Evolutionary conservation across 148 eudicot genomes (phyloP).

Genomic region (Dianthus caryophyllus): DNA sequence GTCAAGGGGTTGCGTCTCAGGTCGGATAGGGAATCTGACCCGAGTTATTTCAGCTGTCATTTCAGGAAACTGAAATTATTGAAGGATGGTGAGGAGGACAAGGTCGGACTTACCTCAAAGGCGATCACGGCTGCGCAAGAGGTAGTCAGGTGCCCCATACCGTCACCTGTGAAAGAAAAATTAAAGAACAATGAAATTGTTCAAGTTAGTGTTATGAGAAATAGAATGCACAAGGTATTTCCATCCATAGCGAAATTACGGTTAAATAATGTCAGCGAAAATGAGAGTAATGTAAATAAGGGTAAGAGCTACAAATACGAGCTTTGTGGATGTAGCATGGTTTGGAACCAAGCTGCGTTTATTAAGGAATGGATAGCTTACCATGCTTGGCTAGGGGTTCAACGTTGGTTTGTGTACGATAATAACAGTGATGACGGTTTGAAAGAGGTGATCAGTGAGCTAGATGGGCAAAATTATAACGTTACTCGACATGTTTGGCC

Average conservation of each 20-base stretch:
- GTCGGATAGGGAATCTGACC: constrained; percentile 58
- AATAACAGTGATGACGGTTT: constrained; percentile 81
- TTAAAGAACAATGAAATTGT: constrained; percentile 34
- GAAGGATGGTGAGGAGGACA: constrained; percentile 10
- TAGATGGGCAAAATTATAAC: constrained; percentile 52
- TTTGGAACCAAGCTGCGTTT: constrained; percentile 88
- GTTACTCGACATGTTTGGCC: constrained; percentile 84
- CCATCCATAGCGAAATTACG: constrained; percentile 75
- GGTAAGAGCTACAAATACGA: constrained; percentile 36
- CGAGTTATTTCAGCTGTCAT: constrained; percentile 55
- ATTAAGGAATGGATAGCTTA: constrained; percentile 80
- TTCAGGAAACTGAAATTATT: constrained; percentile 34
- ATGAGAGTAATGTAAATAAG: background rate
- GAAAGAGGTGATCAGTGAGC: constrained; percentile 44
- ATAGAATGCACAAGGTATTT: constrained; percentile 29
- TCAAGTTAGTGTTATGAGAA: constrained; percentile 42
- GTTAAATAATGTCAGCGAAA: background rate
- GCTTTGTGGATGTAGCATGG: constrained; percentile 92
- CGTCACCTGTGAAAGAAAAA: constrained; percentile 31
- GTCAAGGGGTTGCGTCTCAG: constrained; percentile 82
- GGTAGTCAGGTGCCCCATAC: constrained; percentile 72
- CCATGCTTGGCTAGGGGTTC: constrained; percentile 86
- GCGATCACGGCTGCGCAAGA: constrained; percentile 87
- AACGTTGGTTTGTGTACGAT: constrained; percentile 87
- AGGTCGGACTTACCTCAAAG: constrained; percentile 26